Evolutionary conservation across 2,329 filamentous ascomycete species (phyloP), one percentile per base, ranked within the genome.

Genomic region (Tolypocladium capitatum): DNA sequence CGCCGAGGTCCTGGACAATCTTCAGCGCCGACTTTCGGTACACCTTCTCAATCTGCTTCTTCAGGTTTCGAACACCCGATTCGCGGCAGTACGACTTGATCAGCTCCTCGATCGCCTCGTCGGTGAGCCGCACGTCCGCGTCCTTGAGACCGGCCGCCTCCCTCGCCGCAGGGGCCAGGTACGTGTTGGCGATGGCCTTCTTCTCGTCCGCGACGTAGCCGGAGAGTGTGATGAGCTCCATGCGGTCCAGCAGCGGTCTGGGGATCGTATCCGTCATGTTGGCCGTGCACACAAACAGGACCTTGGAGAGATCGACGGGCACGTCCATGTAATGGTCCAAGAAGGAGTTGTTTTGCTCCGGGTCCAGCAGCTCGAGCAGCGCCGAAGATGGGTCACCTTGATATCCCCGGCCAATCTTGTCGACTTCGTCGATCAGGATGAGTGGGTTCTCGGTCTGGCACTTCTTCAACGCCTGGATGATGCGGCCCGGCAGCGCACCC

Each of bases 261-360:
- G 92, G 92, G 52, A 98, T 98, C 0, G 92, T 98, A 60, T 98
- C 92, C 0, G 90, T 95, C 84, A 97, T 94, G 66, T 98, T 98
- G 50, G 92, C 92, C 14, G 92, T 98, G 74, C 92, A 98, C 38
- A 98, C 92, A 62, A 98, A 98, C 21, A 98, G 76, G 2, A 98
- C 92, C 70, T 97, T 97, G 45, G 90, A 96, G 45, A 98, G 74
- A 62, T 98, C 92, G 6, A 98, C 91, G 0, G 92, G 92, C 1
- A 98, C 89, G 64, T 98, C 92, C 78, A 98, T 88, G 69, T 98
- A 98, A 66, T 98, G 92, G 58, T 98, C 92, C 53, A 98, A 68
- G 77, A 98, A 98, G 24, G 90, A 96, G 62, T 75, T 89, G 70
- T 98, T 98, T 64, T 98, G 92, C 66, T 98, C 92, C 0, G 92